These are phyloP conservation scores for Inga oerstediana DNA, from an alignment of 306 rosid genomes.

Conservation along the genomic window DNA sequence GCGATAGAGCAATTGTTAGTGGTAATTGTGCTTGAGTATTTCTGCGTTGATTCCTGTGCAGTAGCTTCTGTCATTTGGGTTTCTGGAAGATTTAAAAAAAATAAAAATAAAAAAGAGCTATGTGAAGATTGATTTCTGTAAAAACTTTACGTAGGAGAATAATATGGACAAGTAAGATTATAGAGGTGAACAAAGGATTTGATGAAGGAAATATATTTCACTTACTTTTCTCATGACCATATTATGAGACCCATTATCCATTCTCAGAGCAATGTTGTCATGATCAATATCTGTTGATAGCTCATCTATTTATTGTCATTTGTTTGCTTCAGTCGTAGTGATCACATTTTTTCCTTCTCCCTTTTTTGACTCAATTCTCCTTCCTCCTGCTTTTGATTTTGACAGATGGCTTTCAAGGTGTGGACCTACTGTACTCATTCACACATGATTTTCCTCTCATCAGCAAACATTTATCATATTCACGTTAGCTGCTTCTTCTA, in stretches of 20 bases:
- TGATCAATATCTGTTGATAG: not conserved
- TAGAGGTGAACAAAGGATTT: not conserved
- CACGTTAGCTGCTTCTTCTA: constrained; percentile 18
- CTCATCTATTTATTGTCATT: constrained; percentile 8
- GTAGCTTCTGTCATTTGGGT: not conserved
- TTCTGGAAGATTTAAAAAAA: not conserved
- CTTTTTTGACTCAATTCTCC: constrained; percentile 7
- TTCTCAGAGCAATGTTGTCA: not conserved
- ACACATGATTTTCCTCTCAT: not conserved
- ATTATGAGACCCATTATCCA: not conserved
- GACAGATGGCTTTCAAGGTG: constrained; percentile 91
- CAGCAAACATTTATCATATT: constrained; percentile 15
- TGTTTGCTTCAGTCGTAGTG: constrained; percentile 25
- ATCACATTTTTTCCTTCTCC: constrained; percentile 23
- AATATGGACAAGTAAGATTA: not conserved
- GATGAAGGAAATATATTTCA: not conserved
- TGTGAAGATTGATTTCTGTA: not conserved
- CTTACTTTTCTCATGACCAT: not conserved
- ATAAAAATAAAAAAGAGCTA: not conserved
- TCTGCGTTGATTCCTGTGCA: not conserved
- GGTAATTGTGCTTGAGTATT: not conserved
- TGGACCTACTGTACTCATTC: constrained; percentile 25
- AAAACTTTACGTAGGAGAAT: not conserved
- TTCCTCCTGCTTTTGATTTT: constrained; percentile 34
- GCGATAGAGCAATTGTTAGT: not conserved